Conservation (phyloP, 176 grass and related monocot species). For the Carex littledalei region DNA sequence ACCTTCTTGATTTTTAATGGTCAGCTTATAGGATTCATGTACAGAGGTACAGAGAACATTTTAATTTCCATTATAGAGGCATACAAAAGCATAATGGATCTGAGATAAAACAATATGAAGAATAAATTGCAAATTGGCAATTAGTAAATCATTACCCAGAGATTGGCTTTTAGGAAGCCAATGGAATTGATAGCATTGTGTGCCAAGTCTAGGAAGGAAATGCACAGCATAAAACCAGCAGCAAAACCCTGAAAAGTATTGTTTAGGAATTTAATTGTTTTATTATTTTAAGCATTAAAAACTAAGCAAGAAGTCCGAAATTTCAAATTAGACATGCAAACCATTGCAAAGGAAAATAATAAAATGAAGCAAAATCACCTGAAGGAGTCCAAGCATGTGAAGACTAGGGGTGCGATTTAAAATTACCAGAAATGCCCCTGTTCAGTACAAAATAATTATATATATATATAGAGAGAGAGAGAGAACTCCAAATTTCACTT, state of each 20-base stretch:
- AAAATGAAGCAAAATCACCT: conserved; percentile 35
- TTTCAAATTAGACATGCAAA: background rate
- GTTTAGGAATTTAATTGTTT: background rate
- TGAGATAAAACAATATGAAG: background rate
- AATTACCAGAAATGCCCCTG: conserved; percentile 82
- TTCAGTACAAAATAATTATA: background rate
- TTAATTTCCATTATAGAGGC: background rate
- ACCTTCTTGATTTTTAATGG: conserved; percentile 3
- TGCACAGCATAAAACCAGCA: conserved; percentile 90
- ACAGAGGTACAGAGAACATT: background rate
- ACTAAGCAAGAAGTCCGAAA: background rate
- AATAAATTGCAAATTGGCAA: background rate
- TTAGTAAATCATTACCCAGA: conserved; percentile 52
- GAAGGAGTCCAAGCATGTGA: conserved; percentile 66
- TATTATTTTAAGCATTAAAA: too few species aligned
- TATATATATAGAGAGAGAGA: too few species aligned
- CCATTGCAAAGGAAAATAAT: background rate
- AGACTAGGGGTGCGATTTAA: conserved; percentile 60
- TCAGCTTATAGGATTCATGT: background rate
- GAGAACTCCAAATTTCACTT: too few species aligned
- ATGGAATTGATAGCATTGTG: conserved; percentile 82
- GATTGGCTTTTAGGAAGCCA: conserved; percentile 86
- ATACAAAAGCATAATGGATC: background rate
- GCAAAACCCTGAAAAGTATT: conserved; percentile 63
- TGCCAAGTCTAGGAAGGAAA: conserved; percentile 93